Conservation (phyloP, 768 basidiomycete genomes). For the Serpula lacrymans region DNA sequence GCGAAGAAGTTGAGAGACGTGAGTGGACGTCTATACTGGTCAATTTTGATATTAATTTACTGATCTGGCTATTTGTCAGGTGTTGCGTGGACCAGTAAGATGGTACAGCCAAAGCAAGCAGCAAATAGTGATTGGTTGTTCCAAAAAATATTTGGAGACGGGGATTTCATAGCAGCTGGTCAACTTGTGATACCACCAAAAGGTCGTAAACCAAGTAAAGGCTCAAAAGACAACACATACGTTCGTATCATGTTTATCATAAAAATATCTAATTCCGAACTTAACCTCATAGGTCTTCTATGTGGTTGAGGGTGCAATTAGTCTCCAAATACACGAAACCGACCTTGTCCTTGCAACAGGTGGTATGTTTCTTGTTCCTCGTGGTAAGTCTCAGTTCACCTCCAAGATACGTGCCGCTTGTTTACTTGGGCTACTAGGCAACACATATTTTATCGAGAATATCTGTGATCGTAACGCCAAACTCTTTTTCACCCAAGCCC, state of each 20-base stretch:
- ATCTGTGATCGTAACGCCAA: constrained; percentile 74
- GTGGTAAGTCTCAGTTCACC: constrained; percentile 50
- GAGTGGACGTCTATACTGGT: constrained; percentile 32
- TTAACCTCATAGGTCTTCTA: constrained; percentile 55
- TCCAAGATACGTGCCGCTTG: no score
- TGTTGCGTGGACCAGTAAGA: constrained; percentile 71
- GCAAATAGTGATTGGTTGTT: constrained; percentile 73
- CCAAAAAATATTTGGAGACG: constrained; percentile 90
- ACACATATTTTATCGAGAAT: constrained; percentile 89
- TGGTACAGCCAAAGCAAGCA: constrained; percentile 60
- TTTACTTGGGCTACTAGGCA: constrained; percentile 48
- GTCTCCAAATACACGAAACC: constrained; percentile 78
- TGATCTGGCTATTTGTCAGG: constrained; percentile 41
- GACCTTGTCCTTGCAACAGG: constrained; percentile 76
- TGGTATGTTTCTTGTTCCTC: constrained; percentile 86
- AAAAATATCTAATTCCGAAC: neutral
- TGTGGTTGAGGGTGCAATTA: constrained; percentile 86
- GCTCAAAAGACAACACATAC: constrained; percentile 87
- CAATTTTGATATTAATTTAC: constrained; percentile 3
- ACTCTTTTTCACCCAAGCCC: constrained; percentile 91
- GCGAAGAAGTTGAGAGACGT: constrained; percentile 69
- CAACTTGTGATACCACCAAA: constrained; percentile 78
- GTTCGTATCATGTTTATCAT: constrained; percentile 40
- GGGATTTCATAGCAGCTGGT: constrained; percentile 88
- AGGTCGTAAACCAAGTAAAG: constrained; percentile 82